Base-by-base conservation (phyloP, 371 early-diverging fungal genomes). In the Lichtheimia corymbifera region DNA sequence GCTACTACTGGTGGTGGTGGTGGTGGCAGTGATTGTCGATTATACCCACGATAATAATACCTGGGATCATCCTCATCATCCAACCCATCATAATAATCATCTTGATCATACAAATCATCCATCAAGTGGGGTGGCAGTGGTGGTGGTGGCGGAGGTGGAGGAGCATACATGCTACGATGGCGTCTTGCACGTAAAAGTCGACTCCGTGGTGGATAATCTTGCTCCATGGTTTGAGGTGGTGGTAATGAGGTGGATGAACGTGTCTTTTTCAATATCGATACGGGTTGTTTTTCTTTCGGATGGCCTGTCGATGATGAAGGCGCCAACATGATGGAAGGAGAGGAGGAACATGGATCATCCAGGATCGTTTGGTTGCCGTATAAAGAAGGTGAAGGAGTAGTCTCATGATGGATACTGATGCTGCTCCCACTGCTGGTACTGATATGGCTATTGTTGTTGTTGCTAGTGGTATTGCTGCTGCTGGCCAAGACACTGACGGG, bases 201-300 rank as follows among this genome's bases (percentile, higher is more conserved):
- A 35, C 11, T 35, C 0, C 11, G 6, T 35, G 35, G 35, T 35
- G 35, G 35, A 35, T 35, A 35, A 35, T 35, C 35, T 35, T 6
- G 35, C 9, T 35, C 35, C 35, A 54, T 9, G 3, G 35, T 14
- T 20, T 41, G 20, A 25, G 45, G 47, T 13, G 57, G 57, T n/a
- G 25, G 57, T 18, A 56, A 20, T 6, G 57, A 56, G 5, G 30
- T 17, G 4, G 57, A 44, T 22, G 57, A 56, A n/a, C 45, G 43
- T 14, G 45, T 45, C 45, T 56, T 56, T 25, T 56, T 56, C 22
- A 56, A 45, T 44, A 56, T 56, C 12, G 57, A 45, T 17, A 56
- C 57, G 0, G 57, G 57, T 45, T 44, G 45, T 5, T 41, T 42
- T 15, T 56, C 17, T 17, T 45, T 45, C 44, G 24, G 3, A 3